These are phyloP conservation scores for Fusarium sp. DNA, from an alignment of 2,329 filamentous ascomycete genomes.

Conservation along the genomic window DNA sequence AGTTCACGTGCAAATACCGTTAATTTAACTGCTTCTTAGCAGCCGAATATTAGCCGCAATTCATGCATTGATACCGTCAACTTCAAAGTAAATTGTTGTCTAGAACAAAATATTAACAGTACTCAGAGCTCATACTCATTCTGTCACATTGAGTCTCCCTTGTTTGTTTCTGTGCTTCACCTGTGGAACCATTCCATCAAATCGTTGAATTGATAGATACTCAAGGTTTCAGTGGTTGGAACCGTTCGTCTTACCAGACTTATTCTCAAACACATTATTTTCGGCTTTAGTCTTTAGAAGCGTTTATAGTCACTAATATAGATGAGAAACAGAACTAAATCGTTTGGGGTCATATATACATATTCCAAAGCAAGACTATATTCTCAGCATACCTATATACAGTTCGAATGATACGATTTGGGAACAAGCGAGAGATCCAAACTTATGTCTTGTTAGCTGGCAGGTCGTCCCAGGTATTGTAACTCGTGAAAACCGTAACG, in stretches of 20 bases:
- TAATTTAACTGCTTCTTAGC: not conserved
- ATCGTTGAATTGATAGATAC: not conserved
- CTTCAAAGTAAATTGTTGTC: not conserved
- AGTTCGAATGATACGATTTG: not conserved
- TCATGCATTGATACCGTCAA: not conserved
- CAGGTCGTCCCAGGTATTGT: not conserved
- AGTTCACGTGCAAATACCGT: slow-evolving; percentile 44
- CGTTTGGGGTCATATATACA: not conserved
- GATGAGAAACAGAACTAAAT: slow-evolving; percentile 10
- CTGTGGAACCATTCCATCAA: slow-evolving; percentile 21
- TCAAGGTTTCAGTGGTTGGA: not conserved
- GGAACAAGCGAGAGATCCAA: not conserved
- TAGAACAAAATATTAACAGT: not conserved
- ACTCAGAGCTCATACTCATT: not conserved
- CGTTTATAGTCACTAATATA: not conserved
- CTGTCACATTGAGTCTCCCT: not conserved
- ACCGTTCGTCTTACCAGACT: not conserved
- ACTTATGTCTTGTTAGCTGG: not conserved
- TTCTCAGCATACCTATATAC: not conserved
- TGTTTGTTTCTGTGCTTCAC: not conserved
- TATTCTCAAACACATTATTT: too few relatives aligned
- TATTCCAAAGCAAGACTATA: not conserved
- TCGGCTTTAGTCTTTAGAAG: not conserved
- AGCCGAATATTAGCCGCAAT: slow-evolving; percentile 44
- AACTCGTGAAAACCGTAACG: not conserved